Evolutionary conservation across 208 protist species (phyloP).

Genomic region (Phytomonas sp.): DNA sequence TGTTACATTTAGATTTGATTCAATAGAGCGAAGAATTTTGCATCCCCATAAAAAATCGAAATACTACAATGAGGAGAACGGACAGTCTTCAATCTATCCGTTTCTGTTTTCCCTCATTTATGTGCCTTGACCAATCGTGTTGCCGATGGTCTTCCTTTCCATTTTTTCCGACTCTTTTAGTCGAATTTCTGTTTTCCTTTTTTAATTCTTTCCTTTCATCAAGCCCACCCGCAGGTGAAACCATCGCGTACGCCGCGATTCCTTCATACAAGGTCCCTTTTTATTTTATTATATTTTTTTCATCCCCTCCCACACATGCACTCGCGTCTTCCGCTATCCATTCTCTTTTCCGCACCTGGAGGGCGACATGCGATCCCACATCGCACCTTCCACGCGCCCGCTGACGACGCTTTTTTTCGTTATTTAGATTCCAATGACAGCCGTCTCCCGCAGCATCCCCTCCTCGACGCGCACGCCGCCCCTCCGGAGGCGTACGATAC

Average conservation of each 20-base stretch:
- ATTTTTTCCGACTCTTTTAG: conserved; percentile 8
- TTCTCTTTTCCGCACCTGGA: conserved; percentile 27
- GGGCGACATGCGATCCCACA: conserved; percentile 41
- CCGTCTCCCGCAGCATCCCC: conserved; percentile 45
- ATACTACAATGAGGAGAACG: neutral
- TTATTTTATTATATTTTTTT: conserved; percentile 11
- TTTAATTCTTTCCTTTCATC: conserved; percentile 12
- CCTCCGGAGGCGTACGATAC: conserved; percentile 64
- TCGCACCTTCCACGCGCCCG: conserved; percentile 28
- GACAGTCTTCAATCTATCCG: neutral
- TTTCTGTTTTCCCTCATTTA: conserved; percentile 5
- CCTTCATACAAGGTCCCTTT: neutral
- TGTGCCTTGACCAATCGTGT: neutral
- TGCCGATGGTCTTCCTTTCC: conserved; percentile 11
- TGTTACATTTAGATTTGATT: neutral
- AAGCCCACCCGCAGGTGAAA: conserved; percentile 1
- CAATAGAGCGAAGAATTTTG: neutral
- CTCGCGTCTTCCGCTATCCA: conserved; percentile 48
- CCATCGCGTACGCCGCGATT: neutral
- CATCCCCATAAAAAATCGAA: conserved; percentile 4
- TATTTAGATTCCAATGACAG: conserved; percentile 80
- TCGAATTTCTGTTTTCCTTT: conserved; percentile 5
- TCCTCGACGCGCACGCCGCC: conserved; percentile 21
- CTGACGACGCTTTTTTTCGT: conserved; percentile 27
- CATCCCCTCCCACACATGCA: conserved; percentile 25